These are phyloP conservation scores for Orbilia quercus DNA, from an alignment of 2,329 filamentous ascomycete genomes.

Conservation along the genomic window DNA sequence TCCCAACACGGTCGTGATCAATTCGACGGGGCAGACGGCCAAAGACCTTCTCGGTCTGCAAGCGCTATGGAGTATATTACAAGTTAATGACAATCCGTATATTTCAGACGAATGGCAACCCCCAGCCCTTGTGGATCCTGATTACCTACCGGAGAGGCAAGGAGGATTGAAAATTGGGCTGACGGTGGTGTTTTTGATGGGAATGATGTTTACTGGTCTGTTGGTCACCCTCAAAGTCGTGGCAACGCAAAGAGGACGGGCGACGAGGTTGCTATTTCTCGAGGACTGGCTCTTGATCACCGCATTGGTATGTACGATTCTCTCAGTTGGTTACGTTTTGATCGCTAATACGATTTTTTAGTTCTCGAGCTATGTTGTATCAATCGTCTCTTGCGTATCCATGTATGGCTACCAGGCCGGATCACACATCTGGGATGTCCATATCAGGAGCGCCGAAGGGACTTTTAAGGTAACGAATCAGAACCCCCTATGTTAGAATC, in stretches of 20 bases:
- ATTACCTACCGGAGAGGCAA: constrained; percentile 36
- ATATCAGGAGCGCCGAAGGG: constrained; percentile 43
- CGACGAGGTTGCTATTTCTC: constrained; percentile 26
- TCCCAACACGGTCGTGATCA: constrained; percentile 20
- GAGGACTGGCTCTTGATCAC: constrained; percentile 50
- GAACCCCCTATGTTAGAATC: background rate
- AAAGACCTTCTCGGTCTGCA: constrained; percentile 33
- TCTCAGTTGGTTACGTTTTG: background rate
- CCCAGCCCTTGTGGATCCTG: constrained; percentile 24
- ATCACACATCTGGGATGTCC: constrained; percentile 54
- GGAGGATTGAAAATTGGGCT: constrained; percentile 43
- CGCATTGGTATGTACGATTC: constrained; percentile 27
- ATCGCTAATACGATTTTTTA: background rate
- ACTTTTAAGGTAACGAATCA: constrained; percentile 38
- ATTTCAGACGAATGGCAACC: constrained; percentile 39
- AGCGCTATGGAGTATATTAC: constrained; percentile 44
- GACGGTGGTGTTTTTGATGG: constrained; percentile 41
- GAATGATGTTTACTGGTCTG: constrained; percentile 31
- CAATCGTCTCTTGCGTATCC: constrained; percentile 37
- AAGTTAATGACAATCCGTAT: constrained; percentile 46
- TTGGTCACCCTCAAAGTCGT: constrained; percentile 41
- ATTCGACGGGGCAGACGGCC: constrained; percentile 50
- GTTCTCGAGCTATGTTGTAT: constrained; percentile 40
- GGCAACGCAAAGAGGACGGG: constrained; percentile 48
- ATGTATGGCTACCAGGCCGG: constrained; percentile 46